Conservation (phyloP, 805 yeast genomes). For the Saccharomyces jurei region DNA sequence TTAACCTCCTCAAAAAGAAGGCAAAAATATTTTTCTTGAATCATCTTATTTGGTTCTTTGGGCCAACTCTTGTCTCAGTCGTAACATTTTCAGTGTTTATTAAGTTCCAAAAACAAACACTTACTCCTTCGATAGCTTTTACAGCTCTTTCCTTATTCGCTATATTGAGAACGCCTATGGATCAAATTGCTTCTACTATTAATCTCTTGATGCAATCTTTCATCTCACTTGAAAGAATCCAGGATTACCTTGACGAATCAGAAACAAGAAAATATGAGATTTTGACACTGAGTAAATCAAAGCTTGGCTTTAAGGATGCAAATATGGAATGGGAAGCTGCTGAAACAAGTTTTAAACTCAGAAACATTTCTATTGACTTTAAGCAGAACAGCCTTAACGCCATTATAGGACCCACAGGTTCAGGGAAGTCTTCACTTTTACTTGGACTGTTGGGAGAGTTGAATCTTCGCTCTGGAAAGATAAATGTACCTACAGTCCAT, state of each 20-base stretch:
- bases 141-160: constrained; percentile 78
- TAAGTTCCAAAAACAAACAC: constrained; percentile 48
- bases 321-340: constrained; percentile 50
- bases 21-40: constrained; percentile 52
- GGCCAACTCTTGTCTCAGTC: constrained; percentile 71
- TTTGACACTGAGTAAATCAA: constrained; percentile 31
- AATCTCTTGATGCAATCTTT: not conserved
- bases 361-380: constrained; percentile 60
- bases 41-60: constrained; percentile 58
- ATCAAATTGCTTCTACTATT: constrained; percentile 65
- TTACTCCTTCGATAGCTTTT: constrained; percentile 84
- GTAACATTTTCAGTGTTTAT: constrained; percentile 71
- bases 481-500: constrained; percentile 16
- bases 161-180: constrained; percentile 70
- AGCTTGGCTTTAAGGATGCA: constrained; percentile 24
- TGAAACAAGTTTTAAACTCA: constrained; percentile 58
- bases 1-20: constrained; percentile 38
- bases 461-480: constrained; percentile 57
- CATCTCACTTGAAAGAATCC: constrained; percentile 72
- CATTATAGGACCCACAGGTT: constrained; percentile 79
- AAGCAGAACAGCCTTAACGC: constrained; percentile 63
- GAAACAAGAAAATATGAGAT: constrained; percentile 79
- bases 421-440: constrained; percentile 79
- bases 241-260: constrained; percentile 60
- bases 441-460: constrained; percentile 86